phyloP scores from a whole-genome alignment of 2,329 filamentous ascomycete species.

The Golovinomyces cichoracearum region DNA sequence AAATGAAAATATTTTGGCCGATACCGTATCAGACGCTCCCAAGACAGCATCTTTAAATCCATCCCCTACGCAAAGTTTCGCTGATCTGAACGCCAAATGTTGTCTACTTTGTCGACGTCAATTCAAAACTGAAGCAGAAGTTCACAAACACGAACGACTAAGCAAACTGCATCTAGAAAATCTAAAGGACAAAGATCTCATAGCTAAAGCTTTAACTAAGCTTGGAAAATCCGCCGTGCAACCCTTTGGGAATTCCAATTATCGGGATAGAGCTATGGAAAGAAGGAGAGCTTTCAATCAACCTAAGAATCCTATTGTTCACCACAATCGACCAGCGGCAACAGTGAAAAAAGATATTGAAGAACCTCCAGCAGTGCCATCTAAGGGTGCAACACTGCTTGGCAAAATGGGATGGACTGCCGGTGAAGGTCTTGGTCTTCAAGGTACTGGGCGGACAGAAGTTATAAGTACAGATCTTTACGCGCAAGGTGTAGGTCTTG shows the following conservation, averaged over 20 bases:
- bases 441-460: conserved; percentile 34
- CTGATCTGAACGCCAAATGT: conserved; percentile 28
- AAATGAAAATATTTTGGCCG: conserved; percentile 8
- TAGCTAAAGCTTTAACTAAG: conserved; percentile 17
- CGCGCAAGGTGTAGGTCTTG: conserved; percentile 40
- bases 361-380: conserved; percentile 18
- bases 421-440: conserved; percentile 37
- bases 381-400: conserved; percentile 40
- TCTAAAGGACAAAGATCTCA: conserved; percentile 23
- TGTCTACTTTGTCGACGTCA: conserved; percentile 36
- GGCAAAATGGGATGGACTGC: conserved; percentile 49
- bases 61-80: conserved; percentile 29
- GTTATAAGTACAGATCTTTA: conserved; percentile 40
- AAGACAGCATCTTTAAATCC: conserved; percentile 8
- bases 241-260: conserved; percentile 7
- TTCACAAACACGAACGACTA: conserved; percentile 32
- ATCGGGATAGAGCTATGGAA: conserved; percentile 37
- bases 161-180: conserved; percentile 31
- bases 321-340: conserved; percentile 14
- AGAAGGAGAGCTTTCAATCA: conserved; percentile 36
- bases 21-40: conserved; percentile 4
- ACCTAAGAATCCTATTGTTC: conserved; percentile 24
- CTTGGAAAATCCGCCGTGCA: conserved; percentile 14
- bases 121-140: conserved; percentile 27
- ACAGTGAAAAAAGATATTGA: conserved; percentile 16